Evolutionary conservation across 495 filamentous ascomycete genomes (phyloP).

Genomic region (Penicillium pulvis): DNA sequence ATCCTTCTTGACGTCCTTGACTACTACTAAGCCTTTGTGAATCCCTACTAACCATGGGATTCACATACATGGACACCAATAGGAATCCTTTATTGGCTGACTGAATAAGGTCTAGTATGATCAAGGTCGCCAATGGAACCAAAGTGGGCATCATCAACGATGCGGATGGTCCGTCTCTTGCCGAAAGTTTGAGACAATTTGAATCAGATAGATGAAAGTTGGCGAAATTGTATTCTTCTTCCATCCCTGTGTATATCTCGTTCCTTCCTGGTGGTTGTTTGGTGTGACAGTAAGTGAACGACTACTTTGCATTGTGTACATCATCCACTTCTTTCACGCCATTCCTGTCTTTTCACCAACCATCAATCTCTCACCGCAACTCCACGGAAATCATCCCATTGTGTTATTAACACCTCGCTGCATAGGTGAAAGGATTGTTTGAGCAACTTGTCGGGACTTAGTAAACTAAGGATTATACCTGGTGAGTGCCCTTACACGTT

Average conservation of each 20-base stretch:
- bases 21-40: background rate
- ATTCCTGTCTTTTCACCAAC: background rate
- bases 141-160: background rate
- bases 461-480: background rate
- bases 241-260: too few relatives aligned
- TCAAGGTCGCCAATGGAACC: background rate
- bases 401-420: background rate
- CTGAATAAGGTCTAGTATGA: background rate
- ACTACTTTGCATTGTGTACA: background rate
- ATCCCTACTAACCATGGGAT: background rate
- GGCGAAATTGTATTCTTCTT: too few relatives aligned
- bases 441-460: background rate
- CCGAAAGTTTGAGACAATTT: background rate
- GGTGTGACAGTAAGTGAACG: background rate
- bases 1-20: background rate
- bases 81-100: too few relatives aligned
- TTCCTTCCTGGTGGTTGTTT: background rate
- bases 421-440: background rate
- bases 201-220: background rate
- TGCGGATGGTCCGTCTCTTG: background rate
- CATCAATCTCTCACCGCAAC: background rate
- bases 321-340: background rate
- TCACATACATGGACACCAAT: background rate
- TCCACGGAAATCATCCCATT: background rate
- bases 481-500: background rate